These are phyloP conservation scores for Calonectria hongkongensis DNA, from an alignment of 2,329 filamentous ascomycete genomes.

Conservation along the genomic window DNA sequence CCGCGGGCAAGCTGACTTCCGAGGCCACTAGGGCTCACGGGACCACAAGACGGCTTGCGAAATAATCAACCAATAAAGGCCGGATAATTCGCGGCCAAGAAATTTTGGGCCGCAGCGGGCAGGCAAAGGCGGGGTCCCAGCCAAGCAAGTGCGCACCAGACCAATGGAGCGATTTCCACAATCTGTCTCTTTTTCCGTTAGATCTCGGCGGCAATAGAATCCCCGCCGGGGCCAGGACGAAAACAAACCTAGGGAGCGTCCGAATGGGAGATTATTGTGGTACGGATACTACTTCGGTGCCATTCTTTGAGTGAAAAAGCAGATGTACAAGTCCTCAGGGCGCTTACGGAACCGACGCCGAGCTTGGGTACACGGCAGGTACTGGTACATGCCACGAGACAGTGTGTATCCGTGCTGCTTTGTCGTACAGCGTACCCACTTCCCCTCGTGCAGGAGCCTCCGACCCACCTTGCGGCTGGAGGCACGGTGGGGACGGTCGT, in stretches of 20 bases:
- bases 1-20: not conserved
- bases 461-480: slow-evolving; percentile 50
- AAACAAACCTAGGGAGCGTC: no score
- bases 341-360: not conserved
- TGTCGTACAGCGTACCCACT: slow-evolving; percentile 41
- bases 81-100: slow-evolving; percentile 26
- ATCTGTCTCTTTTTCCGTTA: not conserved
- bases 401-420: slow-evolving; percentile 6
- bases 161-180: slow-evolving; percentile 15
- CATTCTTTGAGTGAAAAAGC: not conserved
- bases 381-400: slow-evolving; percentile 19
- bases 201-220: slow-evolving; percentile 5
- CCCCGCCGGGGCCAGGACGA: not conserved
- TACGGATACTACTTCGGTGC: not conserved
- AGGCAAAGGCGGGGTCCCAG: slow-evolving; percentile 33
- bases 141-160: not conserved
- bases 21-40: slow-evolving; percentile 22
- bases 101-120: slow-evolving; percentile 20
- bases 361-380: not conserved
- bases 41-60: slow-evolving; percentile 5
- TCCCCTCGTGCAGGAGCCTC: slow-evolving; percentile 50
- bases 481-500: slow-evolving; percentile 36
- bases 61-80: slow-evolving; percentile 4
- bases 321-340: not conserved
- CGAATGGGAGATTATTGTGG: not conserved